Evolutionary conservation across 495 filamentous ascomycete species (phyloP).

Genomic region (Haplographium delicatum): DNA sequence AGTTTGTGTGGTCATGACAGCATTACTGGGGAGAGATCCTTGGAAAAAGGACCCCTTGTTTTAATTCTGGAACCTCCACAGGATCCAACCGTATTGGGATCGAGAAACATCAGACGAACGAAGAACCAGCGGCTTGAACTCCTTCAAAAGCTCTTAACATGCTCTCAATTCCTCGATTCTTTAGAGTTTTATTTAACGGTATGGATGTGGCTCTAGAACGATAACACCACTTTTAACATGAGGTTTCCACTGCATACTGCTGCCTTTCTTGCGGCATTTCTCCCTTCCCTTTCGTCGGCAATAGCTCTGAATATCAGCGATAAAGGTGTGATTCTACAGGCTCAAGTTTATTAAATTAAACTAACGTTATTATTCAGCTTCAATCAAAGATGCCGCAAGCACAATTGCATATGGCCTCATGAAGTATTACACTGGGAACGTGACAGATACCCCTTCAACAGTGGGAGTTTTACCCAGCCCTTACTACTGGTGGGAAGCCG

Average conservation of each 20-base stretch:
- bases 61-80: too few species aligned
- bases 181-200: neutral
- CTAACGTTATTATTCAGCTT: conserved; percentile 7
- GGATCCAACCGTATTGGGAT: too few species aligned
- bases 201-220: neutral
- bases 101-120: conserved; percentile 1
- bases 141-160: conserved; percentile 1
- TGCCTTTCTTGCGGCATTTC: conserved; percentile 1
- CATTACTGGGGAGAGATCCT: too few species aligned
- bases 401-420: conserved; percentile 23
- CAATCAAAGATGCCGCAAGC: conserved; percentile 19
- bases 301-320: conserved; percentile 6
- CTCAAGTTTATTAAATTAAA: neutral
- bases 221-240: conserved; percentile 8
- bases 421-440: conserved; percentile 58
- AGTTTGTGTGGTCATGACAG: conserved; percentile 8
- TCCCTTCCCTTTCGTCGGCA: neutral
- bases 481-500: conserved; percentile 83
- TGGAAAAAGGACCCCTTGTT: neutral
- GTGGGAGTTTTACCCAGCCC: conserved; percentile 68
- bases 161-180: neutral
- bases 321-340: neutral
- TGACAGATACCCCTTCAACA: conserved; percentile 60
- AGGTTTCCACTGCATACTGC: neutral
- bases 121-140: too few species aligned